phyloP scores from a whole-genome alignment of 192 early-diverging fungal genomes.

The Tieghemiomyces parasiticus region DNA sequence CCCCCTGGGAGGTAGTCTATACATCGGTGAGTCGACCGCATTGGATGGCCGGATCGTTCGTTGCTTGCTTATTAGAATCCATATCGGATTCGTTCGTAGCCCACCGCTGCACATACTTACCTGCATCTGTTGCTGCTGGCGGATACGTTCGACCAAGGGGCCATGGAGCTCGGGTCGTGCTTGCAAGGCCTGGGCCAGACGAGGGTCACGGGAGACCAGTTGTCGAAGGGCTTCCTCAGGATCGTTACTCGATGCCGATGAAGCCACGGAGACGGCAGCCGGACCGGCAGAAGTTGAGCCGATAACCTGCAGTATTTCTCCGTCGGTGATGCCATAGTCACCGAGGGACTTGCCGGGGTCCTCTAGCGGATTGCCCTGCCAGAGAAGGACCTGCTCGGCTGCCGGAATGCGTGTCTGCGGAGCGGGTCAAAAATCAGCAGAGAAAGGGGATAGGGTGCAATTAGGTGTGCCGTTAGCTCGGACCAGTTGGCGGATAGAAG shows the following conservation, averaged over 20 bases:
- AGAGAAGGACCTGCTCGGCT: constrained; percentile 41
- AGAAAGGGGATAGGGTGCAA: not conserved
- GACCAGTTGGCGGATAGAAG: constrained; percentile 1
- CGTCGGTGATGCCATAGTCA: constrained; percentile 44
- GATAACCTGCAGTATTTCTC: constrained; percentile 44
- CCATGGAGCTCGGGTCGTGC: not conserved
- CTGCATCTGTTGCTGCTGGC: not conserved
- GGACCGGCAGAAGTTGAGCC: constrained; percentile 2
- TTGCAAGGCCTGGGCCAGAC: not conserved
- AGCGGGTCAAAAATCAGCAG: not conserved
- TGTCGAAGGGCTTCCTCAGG: not conserved
- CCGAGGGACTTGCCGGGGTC: constrained; percentile 46
- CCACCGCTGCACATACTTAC: not conserved
- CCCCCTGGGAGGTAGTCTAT: not conserved
- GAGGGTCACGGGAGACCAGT: not conserved
- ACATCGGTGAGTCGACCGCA: constrained; percentile 17
- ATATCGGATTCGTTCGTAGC: not conserved
- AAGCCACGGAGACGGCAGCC: not conserved
- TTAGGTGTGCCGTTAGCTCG: not conserved
- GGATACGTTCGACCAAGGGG: not conserved
- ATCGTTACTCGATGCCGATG: no score
- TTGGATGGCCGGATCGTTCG: constrained; percentile 9
- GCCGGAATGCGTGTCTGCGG: constrained; percentile 47
- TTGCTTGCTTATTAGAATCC: not conserved
- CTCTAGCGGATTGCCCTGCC: constrained; percentile 45